Conservation (phyloP, 345 rosid species). For the Xanthoceras sorbifolium region DNA sequence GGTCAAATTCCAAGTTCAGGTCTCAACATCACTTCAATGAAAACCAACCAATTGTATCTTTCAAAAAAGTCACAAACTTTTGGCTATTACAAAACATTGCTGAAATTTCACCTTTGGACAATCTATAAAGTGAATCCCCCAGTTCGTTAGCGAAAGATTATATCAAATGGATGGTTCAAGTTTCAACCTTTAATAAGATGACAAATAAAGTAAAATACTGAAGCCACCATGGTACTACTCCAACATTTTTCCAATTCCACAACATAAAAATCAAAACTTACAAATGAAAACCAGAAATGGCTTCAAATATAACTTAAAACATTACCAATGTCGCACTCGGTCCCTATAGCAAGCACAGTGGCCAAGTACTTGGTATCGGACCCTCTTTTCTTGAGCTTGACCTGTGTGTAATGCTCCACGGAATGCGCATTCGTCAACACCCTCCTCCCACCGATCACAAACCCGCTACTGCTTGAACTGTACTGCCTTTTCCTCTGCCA, state of each 20-base stretch:
- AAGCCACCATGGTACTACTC: too few relatives aligned
- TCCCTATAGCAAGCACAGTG: conserved; percentile 67
- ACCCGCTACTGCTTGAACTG: conserved; percentile 66
- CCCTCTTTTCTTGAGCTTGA: conserved; percentile 64
- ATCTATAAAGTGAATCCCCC: background rate
- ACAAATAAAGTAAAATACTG: too few relatives aligned
- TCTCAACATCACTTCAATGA: too few relatives aligned
- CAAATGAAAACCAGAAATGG: background rate
- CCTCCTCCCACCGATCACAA: conserved; percentile 48
- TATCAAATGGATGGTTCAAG: too few relatives aligned
- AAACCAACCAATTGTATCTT: background rate
- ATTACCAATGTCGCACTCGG: conserved; percentile 72
- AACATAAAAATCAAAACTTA: background rate
- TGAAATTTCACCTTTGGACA: background rate
- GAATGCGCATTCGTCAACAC: conserved; percentile 67
- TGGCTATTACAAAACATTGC: background rate
- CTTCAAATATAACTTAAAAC: background rate
- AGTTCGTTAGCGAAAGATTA: background rate
- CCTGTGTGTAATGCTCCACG: conserved; percentile 67
- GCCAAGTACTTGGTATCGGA: conserved; percentile 74
- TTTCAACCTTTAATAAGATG: too few relatives aligned
- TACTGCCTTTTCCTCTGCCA: conserved; percentile 71
- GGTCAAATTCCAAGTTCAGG: too few relatives aligned
- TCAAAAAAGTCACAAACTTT: background rate
- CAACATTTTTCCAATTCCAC: background rate